Percentiles rank a stretch among this genome's conserved stretches.
Conservation (phyloP, 352 stramenopile genomes). For the Aphanomyces astaci region DNA sequence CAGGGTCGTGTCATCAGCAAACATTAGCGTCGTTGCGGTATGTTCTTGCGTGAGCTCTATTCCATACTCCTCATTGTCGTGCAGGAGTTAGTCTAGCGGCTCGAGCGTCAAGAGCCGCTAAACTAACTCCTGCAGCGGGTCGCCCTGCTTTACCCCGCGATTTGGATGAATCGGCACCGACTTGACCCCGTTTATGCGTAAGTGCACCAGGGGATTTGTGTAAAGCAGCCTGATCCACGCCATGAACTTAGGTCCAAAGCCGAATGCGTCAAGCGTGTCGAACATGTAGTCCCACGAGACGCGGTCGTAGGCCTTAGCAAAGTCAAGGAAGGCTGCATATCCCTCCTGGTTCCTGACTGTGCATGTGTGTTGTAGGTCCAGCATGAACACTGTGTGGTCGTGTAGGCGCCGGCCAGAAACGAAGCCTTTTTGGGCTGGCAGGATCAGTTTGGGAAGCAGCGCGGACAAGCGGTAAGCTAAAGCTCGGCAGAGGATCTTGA, state of each 20-base stretch:
- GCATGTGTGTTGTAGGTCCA: not conserved
- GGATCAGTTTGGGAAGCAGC: constrained; percentile 5
- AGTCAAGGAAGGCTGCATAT: constrained; percentile 1
- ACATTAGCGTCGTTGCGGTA: too few relatives aligned
- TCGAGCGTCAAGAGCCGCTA: constrained; percentile 1
- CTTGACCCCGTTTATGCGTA: not conserved
- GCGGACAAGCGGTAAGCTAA: not conserved
- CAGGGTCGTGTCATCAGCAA: too few relatives aligned
- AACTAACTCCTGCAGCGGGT: not conserved
- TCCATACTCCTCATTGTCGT: too few relatives aligned
- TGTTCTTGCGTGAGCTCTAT: too few relatives aligned
- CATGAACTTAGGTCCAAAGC: not conserved
- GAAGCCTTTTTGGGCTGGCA: constrained; percentile 10
- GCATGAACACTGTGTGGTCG: not conserved
- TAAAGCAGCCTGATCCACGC: not conserved
- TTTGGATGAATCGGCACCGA: not conserved
- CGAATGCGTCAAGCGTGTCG: not conserved
- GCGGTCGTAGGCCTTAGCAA: constrained; percentile 8
- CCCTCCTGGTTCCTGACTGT: not conserved
- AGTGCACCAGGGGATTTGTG: not conserved
- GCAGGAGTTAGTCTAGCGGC: not conserved
- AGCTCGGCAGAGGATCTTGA: too few relatives aligned
- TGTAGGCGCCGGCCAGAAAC: not conserved
- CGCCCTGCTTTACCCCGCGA: not conserved
- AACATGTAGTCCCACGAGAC: constrained; percentile 1